phyloP scores from a whole-genome alignment of 1,284 basidiomycete genomes.

The Cutaneotrichosporon sp. region DNA sequence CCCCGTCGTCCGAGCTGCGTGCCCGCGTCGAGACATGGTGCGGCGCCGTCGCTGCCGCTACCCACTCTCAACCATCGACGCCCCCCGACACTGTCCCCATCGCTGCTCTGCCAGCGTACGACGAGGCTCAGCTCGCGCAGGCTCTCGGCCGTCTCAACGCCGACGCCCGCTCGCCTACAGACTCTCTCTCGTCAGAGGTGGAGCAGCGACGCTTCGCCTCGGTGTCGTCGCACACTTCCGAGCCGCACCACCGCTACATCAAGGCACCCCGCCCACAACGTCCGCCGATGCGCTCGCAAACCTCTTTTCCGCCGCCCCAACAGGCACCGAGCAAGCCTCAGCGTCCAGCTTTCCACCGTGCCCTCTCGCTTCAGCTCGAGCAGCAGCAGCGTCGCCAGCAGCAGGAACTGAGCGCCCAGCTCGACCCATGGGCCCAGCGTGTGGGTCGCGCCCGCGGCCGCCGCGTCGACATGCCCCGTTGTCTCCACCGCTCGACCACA shows the following conservation, averaged over 20 bases:
- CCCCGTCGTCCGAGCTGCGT: conserved; percentile 1
- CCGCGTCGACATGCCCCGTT: conserved; percentile 6
- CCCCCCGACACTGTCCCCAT: neutral
- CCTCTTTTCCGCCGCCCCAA: too few species aligned
- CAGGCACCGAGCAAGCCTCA: too few species aligned
- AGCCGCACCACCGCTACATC: too few species aligned
- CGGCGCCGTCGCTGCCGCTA: conserved; percentile 4
- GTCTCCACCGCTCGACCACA: neutral
- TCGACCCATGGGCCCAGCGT: conserved; percentile 6
- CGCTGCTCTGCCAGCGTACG: neutral
- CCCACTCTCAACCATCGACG: neutral
- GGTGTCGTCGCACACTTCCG: too few species aligned
- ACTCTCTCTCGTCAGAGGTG: too few species aligned
- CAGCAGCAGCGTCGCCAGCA: neutral
- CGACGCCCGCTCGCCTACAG: neutral
- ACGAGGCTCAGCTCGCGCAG: neutral
- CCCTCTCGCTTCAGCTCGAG: neutral
- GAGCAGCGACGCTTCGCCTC: too few species aligned
- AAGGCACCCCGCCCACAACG: too few species aligned
- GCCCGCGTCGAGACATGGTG: conserved; percentile 3
- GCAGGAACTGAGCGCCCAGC: neutral
- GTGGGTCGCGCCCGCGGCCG: conserved; percentile 8
- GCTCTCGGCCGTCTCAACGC: conserved; percentile 2
- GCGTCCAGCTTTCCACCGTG: neutral
- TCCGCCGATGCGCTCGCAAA: too few species aligned